Evolutionary conservation across 768 basidiomycete species (phyloP).

Genomic region (Daedaleopsis nitida): DNA sequence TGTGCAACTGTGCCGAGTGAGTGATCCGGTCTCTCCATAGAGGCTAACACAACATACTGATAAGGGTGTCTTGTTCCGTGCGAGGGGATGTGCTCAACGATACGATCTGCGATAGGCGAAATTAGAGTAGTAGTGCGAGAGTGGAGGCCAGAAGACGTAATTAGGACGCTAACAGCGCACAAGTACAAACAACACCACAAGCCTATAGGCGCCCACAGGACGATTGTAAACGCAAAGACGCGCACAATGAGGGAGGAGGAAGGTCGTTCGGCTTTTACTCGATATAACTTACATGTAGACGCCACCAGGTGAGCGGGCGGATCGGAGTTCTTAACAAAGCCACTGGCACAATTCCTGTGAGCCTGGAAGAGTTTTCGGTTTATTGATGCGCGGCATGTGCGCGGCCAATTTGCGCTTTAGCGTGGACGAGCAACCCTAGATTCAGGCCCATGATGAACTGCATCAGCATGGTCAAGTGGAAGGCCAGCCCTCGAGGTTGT

Average conservation of each 20-base stretch:
- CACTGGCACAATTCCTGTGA: no score
- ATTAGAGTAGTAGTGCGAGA: not conserved
- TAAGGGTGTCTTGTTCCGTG: not conserved
- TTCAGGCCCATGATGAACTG: no score
- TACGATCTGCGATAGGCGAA: not conserved
- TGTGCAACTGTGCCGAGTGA: not conserved
- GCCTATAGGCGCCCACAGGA: not conserved
- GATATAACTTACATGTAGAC: no score
- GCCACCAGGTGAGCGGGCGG: no score
- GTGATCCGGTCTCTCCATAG: not conserved
- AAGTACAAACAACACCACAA: not conserved
- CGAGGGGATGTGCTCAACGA: not conserved
- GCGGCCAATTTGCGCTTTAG: no score
- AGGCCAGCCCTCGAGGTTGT: not conserved
- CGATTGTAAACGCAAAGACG: not conserved
- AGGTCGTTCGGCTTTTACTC: no score
- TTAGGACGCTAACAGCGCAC: not conserved
- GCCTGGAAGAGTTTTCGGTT: no score
- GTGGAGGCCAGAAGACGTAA: not conserved
- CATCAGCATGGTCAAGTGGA: not conserved
- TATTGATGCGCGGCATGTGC: no score
- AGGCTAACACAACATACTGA: not conserved
- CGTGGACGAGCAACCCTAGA: no score
- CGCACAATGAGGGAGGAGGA: no score
- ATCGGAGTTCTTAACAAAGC: no score